Percentiles rank a stretch among this genome's conserved stretches.
Evolutionary conservation across 257 asterid genomes (phyloP).

Genomic region (Solanum ossicruentum): DNA sequence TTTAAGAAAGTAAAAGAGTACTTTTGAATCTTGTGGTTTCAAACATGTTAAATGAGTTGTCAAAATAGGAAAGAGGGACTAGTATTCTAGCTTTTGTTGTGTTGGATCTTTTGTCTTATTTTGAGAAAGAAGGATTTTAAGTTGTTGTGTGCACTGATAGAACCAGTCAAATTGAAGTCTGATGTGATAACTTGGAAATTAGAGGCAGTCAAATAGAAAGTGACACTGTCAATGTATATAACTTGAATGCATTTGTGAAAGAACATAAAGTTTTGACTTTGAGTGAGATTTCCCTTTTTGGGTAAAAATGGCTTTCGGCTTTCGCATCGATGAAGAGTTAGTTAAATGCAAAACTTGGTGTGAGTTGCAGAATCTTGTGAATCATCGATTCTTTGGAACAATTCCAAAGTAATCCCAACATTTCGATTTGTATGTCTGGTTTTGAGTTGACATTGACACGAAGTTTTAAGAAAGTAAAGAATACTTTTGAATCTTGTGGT

Average conservation of each 20-base stretch:
- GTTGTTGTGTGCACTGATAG: background rate
- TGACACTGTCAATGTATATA: background rate
- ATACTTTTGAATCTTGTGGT: background rate
- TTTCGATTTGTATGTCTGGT: background rate
- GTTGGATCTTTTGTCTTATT: background rate
- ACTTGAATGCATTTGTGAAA: background rate
- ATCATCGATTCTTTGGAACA: background rate
- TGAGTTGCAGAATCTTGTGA: background rate
- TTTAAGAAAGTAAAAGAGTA: background rate
- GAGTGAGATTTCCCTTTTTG: background rate
- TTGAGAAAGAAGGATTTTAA: background rate
- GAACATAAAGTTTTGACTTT: background rate
- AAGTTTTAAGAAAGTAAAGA: background rate
- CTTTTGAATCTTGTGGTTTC: background rate
- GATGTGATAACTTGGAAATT: background rate
- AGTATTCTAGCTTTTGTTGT: background rate
- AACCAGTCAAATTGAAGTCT: background rate
- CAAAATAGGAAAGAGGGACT: background rate
- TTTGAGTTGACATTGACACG: background rate
- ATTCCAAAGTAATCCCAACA: slow-evolving; percentile 20
- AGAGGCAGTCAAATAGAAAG: background rate
- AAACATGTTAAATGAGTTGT: too few relatives aligned
- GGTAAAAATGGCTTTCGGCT: background rate
- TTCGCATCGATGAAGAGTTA: slow-evolving; percentile 40
- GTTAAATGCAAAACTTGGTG: slow-evolving; percentile 15